Base-by-base conservation (phyloP, 202 grass and related monocot species). In the Alloteropsis angusta region DNA sequence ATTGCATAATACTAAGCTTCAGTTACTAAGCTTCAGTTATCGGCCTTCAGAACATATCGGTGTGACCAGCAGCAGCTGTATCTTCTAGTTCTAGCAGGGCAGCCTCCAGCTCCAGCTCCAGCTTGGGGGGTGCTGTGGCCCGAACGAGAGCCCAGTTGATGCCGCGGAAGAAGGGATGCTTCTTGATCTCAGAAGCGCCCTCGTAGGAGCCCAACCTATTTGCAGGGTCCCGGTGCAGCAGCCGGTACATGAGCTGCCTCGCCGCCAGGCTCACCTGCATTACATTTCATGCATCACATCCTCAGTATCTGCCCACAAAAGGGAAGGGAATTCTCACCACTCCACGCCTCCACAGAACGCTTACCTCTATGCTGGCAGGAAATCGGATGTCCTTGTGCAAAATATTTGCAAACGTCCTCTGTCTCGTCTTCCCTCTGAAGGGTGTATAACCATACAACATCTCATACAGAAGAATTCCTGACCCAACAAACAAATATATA, bases 361-460 rank as follows among this genome's bases (percentile, higher is more conserved):
- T 65, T 77, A 93, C 93, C 77, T 83, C 49, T 53, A 92, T 78
- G 39, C 91, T 88, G 12, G 86, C 74, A 42, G 91, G 91, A 50
- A 97, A 97, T 90, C 84, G 90, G 30, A 97, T 86, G 78, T 97
- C 94, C 62, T 93, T 97, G 25, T 97, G 91, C 44, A 97, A 73
- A 85, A 97, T 86, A 69, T 93, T 97, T 54, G 94, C 94, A 77
- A 97, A 97, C 12, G 94, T 93, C 53, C 90, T 92, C 57, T 97
- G 94, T 42, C 94, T 89, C 47, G 91, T 97, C 79, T 97, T 97
- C n/a, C 94, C 94, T 90, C 91, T 87, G 9, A 97, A 97, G 57
- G 94, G 91, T 32, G 94, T 97, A 49, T 93, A 90, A 11, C 94
- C 94, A 81, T 93, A 97, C n/a, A 97, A 0, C 91, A 97, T 97